Evolutionary conservation across 345 rosid genomes (phyloP), one percentile per base, ranked within the genome.

Genomic region (Aquilaria malaccensis): DNA sequence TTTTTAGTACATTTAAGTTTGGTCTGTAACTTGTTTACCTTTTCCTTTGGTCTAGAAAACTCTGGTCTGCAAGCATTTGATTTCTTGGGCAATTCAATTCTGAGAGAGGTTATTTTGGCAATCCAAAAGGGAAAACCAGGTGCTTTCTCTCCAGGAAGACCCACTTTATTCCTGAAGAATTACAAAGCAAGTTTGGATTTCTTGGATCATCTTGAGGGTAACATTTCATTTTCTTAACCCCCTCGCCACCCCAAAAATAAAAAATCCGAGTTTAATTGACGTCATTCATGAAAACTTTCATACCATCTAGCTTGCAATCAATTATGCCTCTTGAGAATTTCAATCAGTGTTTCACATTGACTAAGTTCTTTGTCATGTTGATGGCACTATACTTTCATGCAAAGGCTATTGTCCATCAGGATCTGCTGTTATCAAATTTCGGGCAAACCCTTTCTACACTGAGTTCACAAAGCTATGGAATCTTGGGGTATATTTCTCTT

Each of bases 71-170:
- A 91, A 59, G 95, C 86, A 49, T 91, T 95, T 81, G 86, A 95
- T 74, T 95, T 95, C 80, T 72, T 95, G 80, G 93, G 83, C 51
- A 95, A 95, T 81, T 95, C 97, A 60, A 81, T 95, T 63, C 82
- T 95, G 74, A 95, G 88, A 82, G 99, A 88, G 82, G 91, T 85
- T 72, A 81, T 86, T 47, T 79, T 58, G 14, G 86, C 94, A 47
- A 86, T 91, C 73, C 97, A 95, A 74, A 90, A 82, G 75, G 88
- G 86, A 73, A 95, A 91, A 73, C 95, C 97, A 30, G 86, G 95
- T 71, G 96, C 93, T n/a, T 94, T 88, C 82, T 88, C 99, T 63
- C 95, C 99, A 37, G 99, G 99, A 78, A 88, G 96, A 67, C 99
- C 97, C 61, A 77, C 86, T 37, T 93, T 83, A 33, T 95, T 95